Conservation (phyloP, 129 eudicot genomes). For the Smallanthus sonchifolius region DNA sequence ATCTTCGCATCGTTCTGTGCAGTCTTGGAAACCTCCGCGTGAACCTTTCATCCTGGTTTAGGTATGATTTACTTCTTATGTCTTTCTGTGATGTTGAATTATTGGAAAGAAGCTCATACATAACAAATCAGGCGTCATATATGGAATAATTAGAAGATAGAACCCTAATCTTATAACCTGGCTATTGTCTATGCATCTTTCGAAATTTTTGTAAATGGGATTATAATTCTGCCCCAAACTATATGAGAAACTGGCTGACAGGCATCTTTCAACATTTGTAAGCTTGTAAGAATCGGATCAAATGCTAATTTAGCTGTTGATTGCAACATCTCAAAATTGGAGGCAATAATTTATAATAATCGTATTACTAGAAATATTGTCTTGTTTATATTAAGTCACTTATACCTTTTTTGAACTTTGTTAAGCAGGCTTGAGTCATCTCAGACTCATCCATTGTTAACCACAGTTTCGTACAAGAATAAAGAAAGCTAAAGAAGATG, state of each 20-base stretch:
- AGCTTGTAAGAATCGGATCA: background rate
- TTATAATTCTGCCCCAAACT: background rate
- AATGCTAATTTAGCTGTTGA: background rate
- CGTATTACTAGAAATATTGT: slow-evolving; percentile 1
- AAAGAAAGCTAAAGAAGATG: slow-evolving; percentile 32
- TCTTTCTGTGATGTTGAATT: too few species aligned
- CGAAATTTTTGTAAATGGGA: background rate
- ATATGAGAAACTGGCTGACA: background rate
- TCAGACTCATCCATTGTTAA: background rate
- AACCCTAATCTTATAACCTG: slow-evolving; percentile 11
- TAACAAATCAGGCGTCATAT: slow-evolving; percentile 7
- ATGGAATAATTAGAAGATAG: background rate
- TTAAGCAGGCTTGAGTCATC: slow-evolving; percentile 8
- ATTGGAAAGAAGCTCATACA: background rate
- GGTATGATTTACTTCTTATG: background rate
- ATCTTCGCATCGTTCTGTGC: too few species aligned
- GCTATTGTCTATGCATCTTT: background rate
- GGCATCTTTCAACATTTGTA: background rate
- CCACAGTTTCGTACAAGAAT: slow-evolving; percentile 1
- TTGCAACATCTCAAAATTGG: background rate
- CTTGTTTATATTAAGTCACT: background rate
- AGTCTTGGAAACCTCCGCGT: too few species aligned
- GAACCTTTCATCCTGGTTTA: too few species aligned
- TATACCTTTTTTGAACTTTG: background rate
- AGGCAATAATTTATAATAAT: slow-evolving; percentile 2